A percentile compares a stretch with the other conserved stretches of the same genome.
These are phyloP conservation scores for Thraustotheca clavata DNA, from an alignment of 352 stramenopile genomes.

Conservation along the genomic window DNA sequence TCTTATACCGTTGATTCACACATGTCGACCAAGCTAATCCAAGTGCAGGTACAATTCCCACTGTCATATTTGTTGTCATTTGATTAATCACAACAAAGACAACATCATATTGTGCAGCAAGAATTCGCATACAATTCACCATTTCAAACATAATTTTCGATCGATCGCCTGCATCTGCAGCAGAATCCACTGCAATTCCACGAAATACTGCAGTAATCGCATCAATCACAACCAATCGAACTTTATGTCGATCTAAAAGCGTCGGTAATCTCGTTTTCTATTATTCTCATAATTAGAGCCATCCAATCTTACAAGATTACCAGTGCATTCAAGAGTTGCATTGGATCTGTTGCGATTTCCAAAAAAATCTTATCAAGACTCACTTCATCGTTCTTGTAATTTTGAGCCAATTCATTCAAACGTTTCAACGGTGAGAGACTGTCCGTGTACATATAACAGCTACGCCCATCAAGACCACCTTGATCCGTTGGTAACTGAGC, in stretches of 20 bases:
- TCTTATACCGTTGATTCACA: slow-evolving; percentile 65
- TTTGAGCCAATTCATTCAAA: slow-evolving; percentile 49
- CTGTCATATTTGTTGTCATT: slow-evolving; percentile 59
- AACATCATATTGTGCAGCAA: slow-evolving; percentile 65
- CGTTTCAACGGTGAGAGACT: slow-evolving; percentile 61
- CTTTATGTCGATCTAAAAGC: slow-evolving; percentile 59
- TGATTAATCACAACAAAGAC: slow-evolving; percentile 76
- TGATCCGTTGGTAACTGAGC: slow-evolving; percentile 38
- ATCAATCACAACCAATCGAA: slow-evolving; percentile 73
- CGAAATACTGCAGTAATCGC: slow-evolving; percentile 72
- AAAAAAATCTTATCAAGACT: slow-evolving; percentile 65
- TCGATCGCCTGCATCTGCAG: slow-evolving; percentile 53
- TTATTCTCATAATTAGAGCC: neutral
- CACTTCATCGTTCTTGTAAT: too few relatives aligned
- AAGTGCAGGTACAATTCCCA: slow-evolving; percentile 41
- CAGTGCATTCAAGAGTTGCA: slow-evolving; percentile 54
- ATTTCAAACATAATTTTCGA: slow-evolving; percentile 74
- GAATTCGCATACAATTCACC: slow-evolving; percentile 76
- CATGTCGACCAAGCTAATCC: slow-evolving; percentile 77
- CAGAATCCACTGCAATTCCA: neutral
- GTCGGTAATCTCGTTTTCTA: slow-evolving; percentile 60
- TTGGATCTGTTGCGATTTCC: slow-evolving; percentile 61
- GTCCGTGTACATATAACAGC: slow-evolving; percentile 78
- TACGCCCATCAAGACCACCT: slow-evolving; percentile 45
- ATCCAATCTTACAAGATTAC: slow-evolving; percentile 24